These are phyloP conservation scores for Coix lacrymajobi DNA, from an alignment of 176 grass and related monocot genomes.

Conservation along the genomic window DNA sequence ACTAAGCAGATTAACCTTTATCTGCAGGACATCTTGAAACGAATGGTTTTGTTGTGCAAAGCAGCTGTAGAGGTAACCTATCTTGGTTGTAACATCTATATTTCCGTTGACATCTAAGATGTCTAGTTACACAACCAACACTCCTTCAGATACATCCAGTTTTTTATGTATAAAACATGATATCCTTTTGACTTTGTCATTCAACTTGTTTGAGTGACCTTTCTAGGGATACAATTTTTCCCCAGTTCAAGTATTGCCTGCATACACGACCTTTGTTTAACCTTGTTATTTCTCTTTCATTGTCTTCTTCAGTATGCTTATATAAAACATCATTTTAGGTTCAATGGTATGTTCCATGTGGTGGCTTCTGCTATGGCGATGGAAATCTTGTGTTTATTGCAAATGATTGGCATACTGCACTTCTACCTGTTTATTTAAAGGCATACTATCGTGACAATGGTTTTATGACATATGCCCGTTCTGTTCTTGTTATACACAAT, in stretches of 20 bases:
- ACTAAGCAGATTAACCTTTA: conserved; percentile 24
- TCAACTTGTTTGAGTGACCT: not conserved
- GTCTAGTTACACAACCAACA: not conserved
- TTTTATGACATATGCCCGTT: conserved; percentile 79
- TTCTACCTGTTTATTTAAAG: conserved; percentile 92
- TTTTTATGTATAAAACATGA: not conserved
- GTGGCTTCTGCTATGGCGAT: conserved; percentile 85
- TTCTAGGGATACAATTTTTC: not conserved
- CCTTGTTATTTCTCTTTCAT: not conserved
- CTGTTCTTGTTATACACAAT: conserved; percentile 92
- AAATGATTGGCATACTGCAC: conserved; percentile 91
- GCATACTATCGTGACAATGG: conserved; percentile 82
- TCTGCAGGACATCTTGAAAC: conserved; percentile 81
- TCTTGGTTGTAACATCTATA: not conserved
- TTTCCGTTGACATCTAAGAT: not conserved
- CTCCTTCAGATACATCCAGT: not conserved
- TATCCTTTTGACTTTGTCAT: not conserved
- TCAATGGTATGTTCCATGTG: conserved; percentile 90
- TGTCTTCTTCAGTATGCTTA: conserved; percentile 3
- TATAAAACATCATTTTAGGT: conserved; percentile 48
- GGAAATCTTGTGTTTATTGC: conserved; percentile 93
- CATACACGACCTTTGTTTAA: not conserved
- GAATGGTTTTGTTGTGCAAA: conserved; percentile 94
- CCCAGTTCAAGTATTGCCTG: not conserved
- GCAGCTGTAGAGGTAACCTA: conserved; percentile 79